A percentile compares a stretch with the other conserved stretches of the same genome.
Evolutionary conservation across 148 eudicot species (phyloP).

Genomic region (Hydrangea macrophylla): DNA sequence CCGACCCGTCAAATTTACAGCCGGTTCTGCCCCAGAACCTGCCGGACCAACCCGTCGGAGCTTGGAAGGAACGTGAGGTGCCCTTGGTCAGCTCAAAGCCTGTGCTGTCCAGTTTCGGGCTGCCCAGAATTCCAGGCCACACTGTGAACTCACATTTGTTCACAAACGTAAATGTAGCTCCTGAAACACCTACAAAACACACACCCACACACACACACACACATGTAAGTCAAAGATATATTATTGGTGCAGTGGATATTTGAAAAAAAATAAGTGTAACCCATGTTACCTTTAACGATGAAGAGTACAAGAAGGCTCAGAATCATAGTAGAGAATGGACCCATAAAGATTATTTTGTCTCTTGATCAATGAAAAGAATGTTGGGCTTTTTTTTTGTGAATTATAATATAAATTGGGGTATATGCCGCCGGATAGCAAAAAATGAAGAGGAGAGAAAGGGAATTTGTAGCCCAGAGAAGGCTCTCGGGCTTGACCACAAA

Average conservation of each 20-base stretch:
- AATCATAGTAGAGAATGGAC: not conserved
- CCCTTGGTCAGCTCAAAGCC: conserved; percentile 65
- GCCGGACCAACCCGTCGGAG: conserved; percentile 86
- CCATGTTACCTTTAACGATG: conserved; percentile 5
- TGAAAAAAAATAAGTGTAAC: not conserved
- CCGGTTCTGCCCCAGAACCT: conserved; percentile 84
- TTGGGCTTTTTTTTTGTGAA: not conserved
- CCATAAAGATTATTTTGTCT: not conserved
- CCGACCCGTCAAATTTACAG: conserved; percentile 63
- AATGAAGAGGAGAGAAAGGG: not conserved
- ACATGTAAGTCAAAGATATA: not conserved
- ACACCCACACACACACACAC: not conserved
- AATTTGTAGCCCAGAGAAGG: not conserved
- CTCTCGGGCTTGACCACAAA: not conserved
- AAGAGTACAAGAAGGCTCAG: conserved; percentile 8
- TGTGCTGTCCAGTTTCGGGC: conserved; percentile 46
- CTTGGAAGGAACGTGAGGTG: conserved; percentile 44
- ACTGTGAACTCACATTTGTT: conserved; percentile 69
- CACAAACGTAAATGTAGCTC: conserved; percentile 58
- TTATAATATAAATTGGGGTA: not conserved
- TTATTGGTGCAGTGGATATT: not conserved
- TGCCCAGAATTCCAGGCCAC: conserved; percentile 74
- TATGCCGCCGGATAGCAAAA: not conserved
- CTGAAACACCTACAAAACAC: conserved; percentile 16
- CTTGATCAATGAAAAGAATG: not conserved